Conservation (phyloP, 2,329 filamentous ascomycete genomes). For the Zopfia rhizophila region DNA sequence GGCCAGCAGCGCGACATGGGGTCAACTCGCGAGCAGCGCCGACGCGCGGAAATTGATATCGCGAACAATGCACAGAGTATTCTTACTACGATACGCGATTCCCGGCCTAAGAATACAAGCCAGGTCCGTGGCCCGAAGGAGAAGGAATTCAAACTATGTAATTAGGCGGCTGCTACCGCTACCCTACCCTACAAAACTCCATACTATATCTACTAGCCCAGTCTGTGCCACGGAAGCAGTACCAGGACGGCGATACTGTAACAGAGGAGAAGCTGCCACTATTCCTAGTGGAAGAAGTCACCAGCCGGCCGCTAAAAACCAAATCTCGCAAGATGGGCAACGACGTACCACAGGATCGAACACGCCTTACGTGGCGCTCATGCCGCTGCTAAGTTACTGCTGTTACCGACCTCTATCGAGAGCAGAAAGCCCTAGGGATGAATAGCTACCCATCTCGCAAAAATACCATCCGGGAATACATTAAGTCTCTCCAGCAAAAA, state of each 20-base stretch:
- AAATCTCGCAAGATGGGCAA: conserved; percentile 10
- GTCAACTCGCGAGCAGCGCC: too few species aligned
- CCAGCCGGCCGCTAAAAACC: conserved; percentile 2
- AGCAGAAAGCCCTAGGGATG: conserved; percentile 7
- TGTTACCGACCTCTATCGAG: conserved; percentile 9
- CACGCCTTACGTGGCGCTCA: conserved; percentile 8
- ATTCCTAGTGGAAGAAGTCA: conserved; percentile 13
- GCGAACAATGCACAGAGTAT: conserved; percentile 14
- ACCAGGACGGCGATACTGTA: conserved; percentile 6
- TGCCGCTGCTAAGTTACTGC: conserved; percentile 6
- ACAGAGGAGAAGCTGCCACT: conserved; percentile 15
- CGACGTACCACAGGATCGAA: conserved; percentile 9
- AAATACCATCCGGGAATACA: conserved; percentile 10
- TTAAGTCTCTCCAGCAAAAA: conserved; percentile 13
- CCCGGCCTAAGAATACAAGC: conserved; percentile 14
- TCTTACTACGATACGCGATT: conserved; percentile 8
- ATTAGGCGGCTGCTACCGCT: neutral
- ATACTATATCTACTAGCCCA: neutral
- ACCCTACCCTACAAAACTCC: too few species aligned
- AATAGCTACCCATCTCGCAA: conserved; percentile 9
- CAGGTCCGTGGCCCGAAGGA: conserved; percentile 11
- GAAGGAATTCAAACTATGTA: conserved; percentile 15
- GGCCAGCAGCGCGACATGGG: too few species aligned
- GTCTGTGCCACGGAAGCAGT: conserved; percentile 5
- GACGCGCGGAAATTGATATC: too few species aligned